A percentile compares a stretch with the other conserved stretches of the same genome.
These are phyloP conservation scores for Myotisia sp. DNA, from an alignment of 2,329 filamentous ascomycete species.

Conservation along the genomic window DNA sequence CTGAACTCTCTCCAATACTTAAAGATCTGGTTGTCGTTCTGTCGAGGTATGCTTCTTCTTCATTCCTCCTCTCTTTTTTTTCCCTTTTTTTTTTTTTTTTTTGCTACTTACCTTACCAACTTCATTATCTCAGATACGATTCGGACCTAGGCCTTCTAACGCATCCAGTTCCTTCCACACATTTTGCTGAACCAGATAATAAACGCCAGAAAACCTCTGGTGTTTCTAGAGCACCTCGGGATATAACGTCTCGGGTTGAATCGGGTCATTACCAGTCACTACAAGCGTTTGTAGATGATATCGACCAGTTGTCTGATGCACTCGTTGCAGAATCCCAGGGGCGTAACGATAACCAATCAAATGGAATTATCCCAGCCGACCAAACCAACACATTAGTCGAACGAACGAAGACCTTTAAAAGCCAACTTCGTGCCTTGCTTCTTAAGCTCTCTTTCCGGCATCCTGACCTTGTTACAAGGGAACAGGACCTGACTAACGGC, in stretches of 20 bases:
- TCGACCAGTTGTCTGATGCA: constrained; percentile 26
- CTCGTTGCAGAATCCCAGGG: constrained; percentile 25
- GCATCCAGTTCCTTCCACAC: constrained; percentile 22
- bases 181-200: constrained; percentile 26
- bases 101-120: constrained; percentile 5
- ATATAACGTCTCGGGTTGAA: constrained; percentile 26
- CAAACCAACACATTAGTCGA: constrained; percentile 22
- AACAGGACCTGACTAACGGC: constrained; percentile 22
- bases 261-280: constrained; percentile 27
- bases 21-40: constrained; percentile 23
- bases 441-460: constrained; percentile 44
- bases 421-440: constrained; percentile 48
- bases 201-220: constrained; percentile 31
- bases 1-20: constrained; percentile 24
- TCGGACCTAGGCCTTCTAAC: constrained; percentile 31
- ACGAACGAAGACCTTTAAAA: constrained; percentile 45
- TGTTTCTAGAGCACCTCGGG: constrained; percentile 14
- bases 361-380: constrained; percentile 15
- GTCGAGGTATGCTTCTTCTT: constrained; percentile 18
- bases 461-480: constrained; percentile 20
- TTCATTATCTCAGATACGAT: constrained; percentile 26
- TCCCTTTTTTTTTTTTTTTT: background rate
- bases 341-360: constrained; percentile 14
- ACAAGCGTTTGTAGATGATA: constrained; percentile 30
- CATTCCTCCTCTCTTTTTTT: background rate